These are phyloP conservation scores for Phytophthora syringae DNA, from an alignment of 352 stramenopile genomes.

Conservation along the genomic window DNA sequence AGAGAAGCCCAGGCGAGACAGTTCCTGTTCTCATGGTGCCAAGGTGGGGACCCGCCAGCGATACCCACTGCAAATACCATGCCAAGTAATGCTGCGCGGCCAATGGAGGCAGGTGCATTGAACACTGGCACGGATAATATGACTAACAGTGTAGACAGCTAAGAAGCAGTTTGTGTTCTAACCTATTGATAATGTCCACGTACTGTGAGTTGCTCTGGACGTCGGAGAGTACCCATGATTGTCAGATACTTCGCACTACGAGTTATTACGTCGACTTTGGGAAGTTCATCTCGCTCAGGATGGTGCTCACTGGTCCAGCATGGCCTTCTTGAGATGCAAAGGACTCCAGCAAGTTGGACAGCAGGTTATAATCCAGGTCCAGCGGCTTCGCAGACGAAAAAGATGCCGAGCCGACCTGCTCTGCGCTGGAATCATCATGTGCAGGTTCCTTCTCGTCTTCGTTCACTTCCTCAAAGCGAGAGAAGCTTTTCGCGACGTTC, in stretches of 20 bases:
- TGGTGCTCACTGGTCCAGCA: constrained; percentile 76
- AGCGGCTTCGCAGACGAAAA: constrained; percentile 54
- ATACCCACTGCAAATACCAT: neutral
- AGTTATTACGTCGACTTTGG: constrained; percentile 17
- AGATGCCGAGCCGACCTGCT: constrained; percentile 18
- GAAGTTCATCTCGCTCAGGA: constrained; percentile 70
- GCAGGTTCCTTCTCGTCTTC: constrained; percentile 13
- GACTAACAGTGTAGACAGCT: constrained; percentile 27
- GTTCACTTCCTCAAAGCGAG: constrained; percentile 35
- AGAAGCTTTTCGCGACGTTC: constrained; percentile 68
- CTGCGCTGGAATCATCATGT: constrained; percentile 8
- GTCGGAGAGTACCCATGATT: too few species aligned
- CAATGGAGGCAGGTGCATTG: neutral
- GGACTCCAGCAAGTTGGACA: constrained; percentile 85
- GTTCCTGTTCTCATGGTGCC: constrained; percentile 55
- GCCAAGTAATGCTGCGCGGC: neutral
- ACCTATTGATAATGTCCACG: constrained; percentile 31
- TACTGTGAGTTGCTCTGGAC: too few species aligned
- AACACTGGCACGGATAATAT: constrained; percentile 21
- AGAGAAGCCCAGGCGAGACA: constrained; percentile 50
- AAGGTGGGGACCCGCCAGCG: constrained; percentile 10
- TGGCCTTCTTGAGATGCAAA: constrained; percentile 80
- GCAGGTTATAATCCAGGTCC: constrained; percentile 84
- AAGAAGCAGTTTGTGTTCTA: constrained; percentile 23
- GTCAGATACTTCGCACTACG: too few species aligned